phyloP scores from a whole-genome alignment of 495 filamentous ascomycete genomes.

The Cairneyella variabilis region DNA sequence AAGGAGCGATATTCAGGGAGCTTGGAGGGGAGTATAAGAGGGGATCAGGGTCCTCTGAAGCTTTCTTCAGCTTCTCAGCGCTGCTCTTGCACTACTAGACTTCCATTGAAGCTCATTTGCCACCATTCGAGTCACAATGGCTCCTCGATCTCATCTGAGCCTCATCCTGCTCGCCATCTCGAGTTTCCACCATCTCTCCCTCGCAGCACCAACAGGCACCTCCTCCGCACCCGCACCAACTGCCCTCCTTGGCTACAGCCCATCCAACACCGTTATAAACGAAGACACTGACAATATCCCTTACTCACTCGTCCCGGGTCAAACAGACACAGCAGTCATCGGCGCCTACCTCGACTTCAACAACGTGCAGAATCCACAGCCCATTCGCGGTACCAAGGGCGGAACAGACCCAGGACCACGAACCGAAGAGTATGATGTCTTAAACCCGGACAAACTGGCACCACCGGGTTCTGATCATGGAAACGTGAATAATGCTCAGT shows the following conservation, averaged over 20 bases:
- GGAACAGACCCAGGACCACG: constrained; percentile 61
- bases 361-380: constrained; percentile 60
- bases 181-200: not conserved
- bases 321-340: constrained; percentile 51
- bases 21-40: too few species aligned
- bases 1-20: too few species aligned
- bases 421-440: constrained; percentile 57
- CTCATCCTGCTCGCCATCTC: constrained; percentile 1
- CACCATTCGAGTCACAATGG: constrained; percentile 6
- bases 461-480: constrained; percentile 65
- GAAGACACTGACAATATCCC: constrained; percentile 11
- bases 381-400: constrained; percentile 57
- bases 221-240: constrained; percentile 9
- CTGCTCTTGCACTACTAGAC: not conserved
- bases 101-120: not conserved
- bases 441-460: constrained; percentile 63
- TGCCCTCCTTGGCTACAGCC: constrained; percentile 16
- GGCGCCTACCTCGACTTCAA: constrained; percentile 63
- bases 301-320: constrained; percentile 37
- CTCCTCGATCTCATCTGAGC: not conserved
- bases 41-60: too few species aligned
- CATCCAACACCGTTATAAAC: constrained; percentile 16
- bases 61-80: not conserved
- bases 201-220: constrained; percentile 22
- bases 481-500: constrained; percentile 60